Percentiles rank a stretch among this genome's conserved stretches.
Evolutionary conservation across 2,329 filamentous ascomycete genomes (phyloP).

Genomic region (Colletotrichum godetiae): DNA sequence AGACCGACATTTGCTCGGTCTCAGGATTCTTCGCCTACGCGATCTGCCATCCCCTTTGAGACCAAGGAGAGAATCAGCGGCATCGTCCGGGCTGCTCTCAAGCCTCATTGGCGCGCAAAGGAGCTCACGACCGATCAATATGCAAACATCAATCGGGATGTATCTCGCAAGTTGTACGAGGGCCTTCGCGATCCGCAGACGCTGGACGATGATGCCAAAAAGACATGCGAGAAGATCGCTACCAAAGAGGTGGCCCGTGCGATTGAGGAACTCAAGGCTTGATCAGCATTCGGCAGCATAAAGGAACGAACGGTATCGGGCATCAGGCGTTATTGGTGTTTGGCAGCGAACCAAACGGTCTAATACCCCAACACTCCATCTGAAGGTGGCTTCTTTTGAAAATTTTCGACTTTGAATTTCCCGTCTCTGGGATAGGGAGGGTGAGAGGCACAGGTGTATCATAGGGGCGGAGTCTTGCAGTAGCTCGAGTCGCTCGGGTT

Average conservation of each 20-base stretch:
- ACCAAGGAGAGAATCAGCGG: slow-evolving; percentile 90
- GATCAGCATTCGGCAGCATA: slow-evolving; percentile 1
- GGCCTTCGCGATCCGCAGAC: slow-evolving; percentile 65
- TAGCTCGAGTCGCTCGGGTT: slow-evolving; percentile 8
- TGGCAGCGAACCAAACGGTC: slow-evolving; percentile 36
- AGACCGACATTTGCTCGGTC: slow-evolving; percentile 57
- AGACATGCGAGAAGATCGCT: slow-evolving; percentile 81
- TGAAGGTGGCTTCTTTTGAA: slow-evolving; percentile 26
- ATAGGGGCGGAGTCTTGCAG: neutral
- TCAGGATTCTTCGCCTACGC: slow-evolving; percentile 75
- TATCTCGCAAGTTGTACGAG: slow-evolving; percentile 90
- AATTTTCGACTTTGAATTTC: slow-evolving; percentile 11
- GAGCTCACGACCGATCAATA: slow-evolving; percentile 87
- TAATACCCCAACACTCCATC: slow-evolving; percentile 34
- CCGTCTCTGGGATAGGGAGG: slow-evolving; percentile 6
- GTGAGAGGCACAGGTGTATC: slow-evolving; percentile 13
- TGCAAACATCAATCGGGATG: slow-evolving; percentile 88
- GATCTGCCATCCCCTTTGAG: slow-evolving; percentile 75
- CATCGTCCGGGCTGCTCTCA: slow-evolving; percentile 85
- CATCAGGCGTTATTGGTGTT: slow-evolving; percentile 34
- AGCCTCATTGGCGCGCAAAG: slow-evolving; percentile 83
- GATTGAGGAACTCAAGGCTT: slow-evolving; percentile 63
- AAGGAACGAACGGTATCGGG: slow-evolving; percentile 21
- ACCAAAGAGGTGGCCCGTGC: slow-evolving; percentile 82
- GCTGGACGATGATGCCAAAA: slow-evolving; percentile 74